Evolutionary conservation across 139 green algal genomes (phyloP).

Genomic region (Gonium pectorale): DNA sequence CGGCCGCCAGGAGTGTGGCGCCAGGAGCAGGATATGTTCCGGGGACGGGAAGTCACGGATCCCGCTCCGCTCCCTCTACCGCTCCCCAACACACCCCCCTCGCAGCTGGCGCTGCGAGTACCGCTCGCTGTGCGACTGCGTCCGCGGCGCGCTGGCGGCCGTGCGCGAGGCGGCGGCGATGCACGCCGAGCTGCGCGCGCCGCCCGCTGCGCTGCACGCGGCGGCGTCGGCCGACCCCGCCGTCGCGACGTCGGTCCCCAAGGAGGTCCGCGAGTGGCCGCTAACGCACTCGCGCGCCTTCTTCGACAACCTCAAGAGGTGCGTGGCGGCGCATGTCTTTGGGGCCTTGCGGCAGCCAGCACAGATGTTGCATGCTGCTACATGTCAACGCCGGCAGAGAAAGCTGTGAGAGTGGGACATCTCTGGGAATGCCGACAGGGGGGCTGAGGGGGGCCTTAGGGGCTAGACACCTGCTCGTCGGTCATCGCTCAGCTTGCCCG

Average conservation of each 20-base stretch:
- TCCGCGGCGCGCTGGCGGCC: neutral
- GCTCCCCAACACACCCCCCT: neutral
- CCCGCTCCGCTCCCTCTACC: no score
- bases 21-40: no score
- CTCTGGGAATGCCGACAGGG: no score
- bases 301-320: conserved; percentile 30
- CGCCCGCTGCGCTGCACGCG: neutral
- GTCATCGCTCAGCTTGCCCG: no score
- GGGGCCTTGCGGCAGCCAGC: no score
- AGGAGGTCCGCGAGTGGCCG: conserved; percentile 15
- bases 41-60: no score
- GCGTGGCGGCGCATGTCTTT: neutral
- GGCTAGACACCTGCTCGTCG: no score
- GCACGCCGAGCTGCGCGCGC: conserved; percentile 23
- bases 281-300: conserved; percentile 7
- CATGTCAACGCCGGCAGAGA: no score
- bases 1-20: no score
- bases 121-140: neutral
- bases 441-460: no score
- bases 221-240: neutral
- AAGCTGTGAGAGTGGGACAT: no score
- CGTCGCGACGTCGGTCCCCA: neutral
- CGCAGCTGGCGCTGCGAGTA: conserved; percentile 29
- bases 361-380: no score
- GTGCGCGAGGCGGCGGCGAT: neutral